Base-by-base conservation (phyloP, 2,329 filamentous ascomycete genomes). In the Cytospora piceae region DNA sequence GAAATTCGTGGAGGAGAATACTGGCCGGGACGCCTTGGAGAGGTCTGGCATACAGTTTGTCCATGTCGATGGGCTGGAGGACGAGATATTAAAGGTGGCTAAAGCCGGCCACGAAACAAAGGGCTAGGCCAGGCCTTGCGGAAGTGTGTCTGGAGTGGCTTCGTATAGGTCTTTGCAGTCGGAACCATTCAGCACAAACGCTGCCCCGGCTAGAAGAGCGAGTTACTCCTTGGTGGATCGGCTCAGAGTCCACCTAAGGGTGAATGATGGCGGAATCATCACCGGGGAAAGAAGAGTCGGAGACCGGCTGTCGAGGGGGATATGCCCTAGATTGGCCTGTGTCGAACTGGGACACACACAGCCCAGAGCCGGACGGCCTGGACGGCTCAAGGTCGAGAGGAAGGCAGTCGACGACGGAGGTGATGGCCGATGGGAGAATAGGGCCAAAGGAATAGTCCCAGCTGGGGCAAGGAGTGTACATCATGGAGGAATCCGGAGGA, bases 1-100 rank as follows among this genome's bases (percentile, higher is more conserved):
- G 72, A 97, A 87, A 37, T 99, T 98, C 78, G 92, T 98, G 22
- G 88, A 87, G 7, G 84, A 90, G 67, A 98, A 96, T 70, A 85
- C 89, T 65, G 93, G 93, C 9, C 87, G 88, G 71, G 80, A 77
- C 71, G 89, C 86, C 74, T 80, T 99, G 64, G 84, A 89, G 71
- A 85, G 86, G 55, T 88, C 87, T 5, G 93, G 93, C 0, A 85
- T 99, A 60, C 77, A 87, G 54, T 92, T 94, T 69, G 79, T 91
- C 52, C 86, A 90, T 75, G 85, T 97, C 4, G 71, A 81, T 22
- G 94, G 93, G 0, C 74, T 97, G 62, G 92, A 97, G 74, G 82
- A 86, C 39, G 89, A 94, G 64, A 98, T 98, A 70, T 75, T 97
- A 58, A 79, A 82, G 54, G 89, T 96, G 69, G 94, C 95, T 4